Evolutionary conservation across 345 rosid species (phyloP), one percentile per base, ranked within the genome.

Genomic region (Eucalyptus curtisii): DNA sequence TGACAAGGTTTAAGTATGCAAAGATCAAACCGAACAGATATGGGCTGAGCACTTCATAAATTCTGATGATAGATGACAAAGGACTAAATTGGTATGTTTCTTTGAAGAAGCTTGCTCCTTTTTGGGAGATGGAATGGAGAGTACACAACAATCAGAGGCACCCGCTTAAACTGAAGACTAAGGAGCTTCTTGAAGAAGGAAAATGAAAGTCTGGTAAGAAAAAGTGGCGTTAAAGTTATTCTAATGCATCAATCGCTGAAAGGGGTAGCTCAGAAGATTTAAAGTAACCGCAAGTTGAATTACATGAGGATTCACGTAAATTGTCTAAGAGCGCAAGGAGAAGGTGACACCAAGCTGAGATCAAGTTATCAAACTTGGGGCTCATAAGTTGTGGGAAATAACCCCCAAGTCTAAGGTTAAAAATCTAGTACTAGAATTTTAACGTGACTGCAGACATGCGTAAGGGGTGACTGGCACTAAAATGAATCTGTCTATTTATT

Each of bases 1-100:
- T 94, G 90, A 97, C 98, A n/a, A 95, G 99, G 96, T 96, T 97
- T 50, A 96, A 94, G 92, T 95, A 96, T 92, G 94, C 96, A 3
- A 95, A 95, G 92, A 95, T 94, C 49, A 86, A 94, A 52, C 97
- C 95, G n/a, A 96, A 96, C 90, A 92, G 87, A 87, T 96, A 86
- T 48, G 96, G 96, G n/a, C 86, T 96, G 86, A 94, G 92, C 87
- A 91, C 94, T 15, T 89, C 59, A 37, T 98, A 97, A 90, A 90
- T 97, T 84, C 89, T 97, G 31, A 50, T 87, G 84, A 57, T 94
- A 89, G 96, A 95, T 33, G 99, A 96, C 59, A 88, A 91, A 76
- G 98, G 96, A 71, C 92, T 97, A 94, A 96, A 94, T 94, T 96
- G 94, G 84, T 96, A 92, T 89, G 97, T 97, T 57, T 94, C 99